Evolutionary conservation across 129 eudicot genomes (phyloP).

Genomic region (Centella asiatica): DNA sequence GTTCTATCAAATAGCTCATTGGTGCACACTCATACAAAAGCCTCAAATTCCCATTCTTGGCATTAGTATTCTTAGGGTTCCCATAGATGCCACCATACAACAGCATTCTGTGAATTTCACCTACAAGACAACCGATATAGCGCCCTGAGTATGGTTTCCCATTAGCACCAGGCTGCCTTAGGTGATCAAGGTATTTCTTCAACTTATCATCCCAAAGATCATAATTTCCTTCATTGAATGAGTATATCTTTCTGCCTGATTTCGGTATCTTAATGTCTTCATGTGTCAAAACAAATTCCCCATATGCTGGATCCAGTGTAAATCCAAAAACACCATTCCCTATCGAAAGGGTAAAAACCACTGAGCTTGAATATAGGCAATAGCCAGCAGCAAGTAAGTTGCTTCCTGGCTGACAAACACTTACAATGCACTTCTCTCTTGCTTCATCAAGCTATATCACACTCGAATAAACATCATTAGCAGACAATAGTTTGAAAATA

Average conservation of each 20-base stretch:
- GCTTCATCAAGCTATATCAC: constrained; percentile 47
- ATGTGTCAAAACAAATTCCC: constrained; percentile 83
- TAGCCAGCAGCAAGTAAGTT: constrained; percentile 89
- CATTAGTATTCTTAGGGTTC: constrained; percentile 60
- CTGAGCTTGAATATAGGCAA: constrained; percentile 86
- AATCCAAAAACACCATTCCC: constrained; percentile 77
- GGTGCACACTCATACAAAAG: constrained; percentile 96
- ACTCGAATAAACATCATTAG: too few relatives aligned
- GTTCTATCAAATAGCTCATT: constrained; percentile 89
- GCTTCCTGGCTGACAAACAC: constrained; percentile 91
- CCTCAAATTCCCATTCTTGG: constrained; percentile 81
- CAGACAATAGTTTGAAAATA: too few relatives aligned
- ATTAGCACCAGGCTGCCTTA: constrained; percentile 66
- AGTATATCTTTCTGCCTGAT: constrained; percentile 58
- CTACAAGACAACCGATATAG: constrained; percentile 86
- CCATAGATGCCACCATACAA: constrained; percentile 84
- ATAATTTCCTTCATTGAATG: constrained; percentile 88
- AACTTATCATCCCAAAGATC: constrained; percentile 69
- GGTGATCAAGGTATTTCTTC: constrained; percentile 59
- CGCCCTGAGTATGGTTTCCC: constrained; percentile 90
- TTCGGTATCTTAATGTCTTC: constrained; percentile 76
- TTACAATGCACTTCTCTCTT: constrained; percentile 64
- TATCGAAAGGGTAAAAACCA: constrained; percentile 66
- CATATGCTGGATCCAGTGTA: constrained; percentile 75
- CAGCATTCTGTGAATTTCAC: constrained; percentile 86